Evolutionary conservation across 2,329 filamentous ascomycete genomes (phyloP).

Genomic region (Hypoxylon sp.): DNA sequence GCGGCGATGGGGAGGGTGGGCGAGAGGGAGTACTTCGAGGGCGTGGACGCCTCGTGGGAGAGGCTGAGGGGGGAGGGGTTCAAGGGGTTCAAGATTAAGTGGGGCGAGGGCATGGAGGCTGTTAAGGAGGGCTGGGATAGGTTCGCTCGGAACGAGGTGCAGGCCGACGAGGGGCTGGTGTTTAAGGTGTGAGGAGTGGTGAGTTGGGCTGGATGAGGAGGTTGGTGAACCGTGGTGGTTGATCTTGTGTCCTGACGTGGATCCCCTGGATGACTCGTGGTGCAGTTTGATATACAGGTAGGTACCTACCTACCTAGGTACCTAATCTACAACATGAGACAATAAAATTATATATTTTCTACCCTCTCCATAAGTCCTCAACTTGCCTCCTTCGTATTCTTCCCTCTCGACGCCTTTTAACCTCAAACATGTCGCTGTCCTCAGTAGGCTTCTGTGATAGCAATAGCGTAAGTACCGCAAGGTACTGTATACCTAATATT

Average conservation of each 20-base stretch:
- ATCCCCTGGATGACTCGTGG: neutral
- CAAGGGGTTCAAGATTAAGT: slow-evolving; percentile 42
- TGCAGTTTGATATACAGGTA: neutral
- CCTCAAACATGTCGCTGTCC: too few species aligned
- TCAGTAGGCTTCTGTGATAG: too few species aligned
- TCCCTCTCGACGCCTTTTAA: too few species aligned
- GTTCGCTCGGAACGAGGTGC: slow-evolving; percentile 43
- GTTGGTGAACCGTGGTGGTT: neutral
- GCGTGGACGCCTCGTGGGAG: slow-evolving; percentile 40
- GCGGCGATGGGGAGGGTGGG: slow-evolving; percentile 44
- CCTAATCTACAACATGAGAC: too few species aligned
- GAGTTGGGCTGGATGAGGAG: neutral
- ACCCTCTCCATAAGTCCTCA: too few species aligned
- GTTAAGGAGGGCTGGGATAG: slow-evolving; percentile 48
- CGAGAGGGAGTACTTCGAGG: slow-evolving; percentile 45
- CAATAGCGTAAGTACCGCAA: too few species aligned
- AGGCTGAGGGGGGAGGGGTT: slow-evolving; percentile 39
- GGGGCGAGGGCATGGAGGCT: slow-evolving; percentile 49
- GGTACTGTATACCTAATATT: too few species aligned
- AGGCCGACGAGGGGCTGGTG: slow-evolving; percentile 48
- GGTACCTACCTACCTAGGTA: too few species aligned
- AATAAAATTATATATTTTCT: too few species aligned
- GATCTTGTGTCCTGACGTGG: neutral
- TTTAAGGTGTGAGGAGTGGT: slow-evolving; percentile 42
- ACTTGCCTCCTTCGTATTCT: too few species aligned